Evolutionary conservation across 2,329 filamentous ascomycete species (phyloP).

Genomic region (Massarina eburnea): DNA sequence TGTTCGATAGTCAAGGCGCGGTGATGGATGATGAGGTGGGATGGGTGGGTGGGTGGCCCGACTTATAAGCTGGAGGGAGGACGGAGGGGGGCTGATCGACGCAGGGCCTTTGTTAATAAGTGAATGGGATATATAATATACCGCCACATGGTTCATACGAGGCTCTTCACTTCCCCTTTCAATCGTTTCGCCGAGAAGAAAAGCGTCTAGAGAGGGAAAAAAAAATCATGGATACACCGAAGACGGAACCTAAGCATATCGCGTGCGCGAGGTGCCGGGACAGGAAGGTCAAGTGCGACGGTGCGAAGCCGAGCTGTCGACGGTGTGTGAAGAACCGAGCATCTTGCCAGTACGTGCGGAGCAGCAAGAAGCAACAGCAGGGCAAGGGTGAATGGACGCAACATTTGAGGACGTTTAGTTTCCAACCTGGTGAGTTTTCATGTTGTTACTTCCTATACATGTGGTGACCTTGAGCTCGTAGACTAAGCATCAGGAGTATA

Average conservation of each 20-base stretch:
- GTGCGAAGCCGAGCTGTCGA: constrained; percentile 14
- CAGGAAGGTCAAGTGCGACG: constrained; percentile 22
- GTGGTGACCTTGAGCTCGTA: no score
- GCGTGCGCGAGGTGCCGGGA: constrained; percentile 20
- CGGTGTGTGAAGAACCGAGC: constrained; percentile 10
- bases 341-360: constrained; percentile 14
- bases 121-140: not conserved
- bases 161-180: not conserved
- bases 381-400: constrained; percentile 16
- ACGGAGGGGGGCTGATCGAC: not conserved
- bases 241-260: constrained; percentile 13
- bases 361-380: constrained; percentile 14
- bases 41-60: not conserved
- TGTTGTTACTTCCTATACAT: no score
- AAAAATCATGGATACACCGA: not conserved
- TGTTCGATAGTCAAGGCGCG: not conserved
- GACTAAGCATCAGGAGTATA: no score
- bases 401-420: constrained; percentile 18
- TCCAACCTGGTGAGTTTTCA: constrained; percentile 11
- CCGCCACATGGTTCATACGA: not conserved
- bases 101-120: not conserved
- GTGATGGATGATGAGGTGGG: not conserved
- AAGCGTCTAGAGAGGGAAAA: not conserved
- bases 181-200: not conserved
- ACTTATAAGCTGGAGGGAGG: not conserved